Base-by-base conservation (phyloP, 2,329 filamentous ascomycete species). In the Claviceps monticola region DNA sequence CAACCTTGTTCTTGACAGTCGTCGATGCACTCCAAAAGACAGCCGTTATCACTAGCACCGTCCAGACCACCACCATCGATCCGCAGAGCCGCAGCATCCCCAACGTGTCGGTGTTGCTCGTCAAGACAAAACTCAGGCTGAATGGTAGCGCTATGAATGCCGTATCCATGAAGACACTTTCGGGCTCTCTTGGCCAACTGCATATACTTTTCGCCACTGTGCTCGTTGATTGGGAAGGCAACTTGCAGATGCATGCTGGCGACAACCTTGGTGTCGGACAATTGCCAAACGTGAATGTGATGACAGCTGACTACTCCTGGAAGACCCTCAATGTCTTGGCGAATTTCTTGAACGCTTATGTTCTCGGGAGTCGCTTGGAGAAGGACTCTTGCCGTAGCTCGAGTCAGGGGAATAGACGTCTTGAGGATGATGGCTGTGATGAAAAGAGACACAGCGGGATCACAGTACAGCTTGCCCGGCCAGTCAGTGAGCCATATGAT, bases 281-380 rank as follows among this genome's bases (percentile, higher is more conserved):
- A 78, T 67, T 97, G 91, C 93, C 93, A 98, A 56, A 98, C 89
- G 65, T 98, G 93, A 21, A 98, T 77, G 66, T 98, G 91, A 68
- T 98, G 93, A 63, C 89, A 95, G 64, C 86, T 88, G 55, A 93
- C 74, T 47, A 98, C 86, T 43, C 90, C 90, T 0, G 86, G 84
- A 5, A 98, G 80, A 16, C 79, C 72, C 63, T 90, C 80, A 51
- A 98, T 95, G 64, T 98, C 93, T 58, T 91, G 84, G 58, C 88
- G 86, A 67, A 98, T 91, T 54, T 97, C 87, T 57, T 90, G 84
- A 52, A 96, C 80, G 59, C 84, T 83, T 60, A 98, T 83, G 51
- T 91, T 86, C 54, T 89, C 84, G 0, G 93, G 93, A 0, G 93
- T 95, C 2, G 91, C 93, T 69, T 98, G 93, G 1, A 98, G 79